These are phyloP conservation scores for Entoloma clypeatum DNA, from an alignment of 1,284 basidiomycete genomes.

Conservation along the genomic window DNA sequence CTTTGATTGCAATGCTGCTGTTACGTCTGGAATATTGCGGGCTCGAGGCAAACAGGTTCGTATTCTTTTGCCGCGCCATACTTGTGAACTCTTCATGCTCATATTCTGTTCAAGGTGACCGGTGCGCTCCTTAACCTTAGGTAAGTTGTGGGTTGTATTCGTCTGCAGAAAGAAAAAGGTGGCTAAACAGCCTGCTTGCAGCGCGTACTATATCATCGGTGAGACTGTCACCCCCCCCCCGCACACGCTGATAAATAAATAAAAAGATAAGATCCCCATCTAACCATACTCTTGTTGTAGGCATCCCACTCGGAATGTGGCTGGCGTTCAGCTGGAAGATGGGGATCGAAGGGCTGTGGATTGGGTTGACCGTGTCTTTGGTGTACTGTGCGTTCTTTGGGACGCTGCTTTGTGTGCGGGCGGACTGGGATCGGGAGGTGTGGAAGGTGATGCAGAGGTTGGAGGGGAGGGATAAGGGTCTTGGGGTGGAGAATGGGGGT, in stretches of 20 bases:
- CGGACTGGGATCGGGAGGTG: conserved; percentile 65
- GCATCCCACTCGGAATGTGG: conserved; percentile 64
- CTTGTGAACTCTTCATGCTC: neutral
- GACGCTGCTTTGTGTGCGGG: conserved; percentile 45
- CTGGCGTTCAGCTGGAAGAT: conserved; percentile 53
- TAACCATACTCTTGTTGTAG: conserved; percentile 22
- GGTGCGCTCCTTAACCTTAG: conserved; percentile 65
- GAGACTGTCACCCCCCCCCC: conserved; percentile 27
- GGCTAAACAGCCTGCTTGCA: conserved; percentile 22
- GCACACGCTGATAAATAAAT: no score
- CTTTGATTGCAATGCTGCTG: conserved; percentile 68
- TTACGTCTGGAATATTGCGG: conserved; percentile 74
- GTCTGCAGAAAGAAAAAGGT: neutral
- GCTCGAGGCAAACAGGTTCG: conserved; percentile 69
- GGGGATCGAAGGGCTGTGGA: conserved; percentile 61
- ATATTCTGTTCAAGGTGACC: conserved; percentile 38
- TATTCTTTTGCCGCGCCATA: conserved; percentile 1
- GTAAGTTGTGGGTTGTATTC: conserved; percentile 27
- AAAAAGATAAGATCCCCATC: no score
- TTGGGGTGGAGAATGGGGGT: no score
- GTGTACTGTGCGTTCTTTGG: conserved; percentile 49
- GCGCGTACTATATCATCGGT: conserved; percentile 65
- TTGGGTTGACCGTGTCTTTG: conserved; percentile 60
- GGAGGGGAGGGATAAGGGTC: conserved; percentile 19
- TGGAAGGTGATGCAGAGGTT: conserved; percentile 52